Conservation (phyloP, 2,329 filamentous ascomycete genomes). For the Mariannaea sp. region DNA sequence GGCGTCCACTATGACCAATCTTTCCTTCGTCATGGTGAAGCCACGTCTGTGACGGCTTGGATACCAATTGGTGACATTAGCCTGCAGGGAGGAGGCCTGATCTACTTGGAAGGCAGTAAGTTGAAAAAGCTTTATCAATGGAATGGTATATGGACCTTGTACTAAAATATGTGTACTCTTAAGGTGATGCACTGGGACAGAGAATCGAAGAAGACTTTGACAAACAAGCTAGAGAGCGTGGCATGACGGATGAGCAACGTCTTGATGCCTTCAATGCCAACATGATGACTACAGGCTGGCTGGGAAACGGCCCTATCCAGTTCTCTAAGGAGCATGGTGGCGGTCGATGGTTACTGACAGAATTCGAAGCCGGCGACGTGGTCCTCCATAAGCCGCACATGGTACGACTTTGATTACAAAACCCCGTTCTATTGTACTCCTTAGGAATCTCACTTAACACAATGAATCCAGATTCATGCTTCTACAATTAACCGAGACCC, state of each 20-base stretch:
- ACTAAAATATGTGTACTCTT: neutral
- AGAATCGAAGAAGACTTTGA: constrained; percentile 14
- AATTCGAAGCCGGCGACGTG: constrained; percentile 48
- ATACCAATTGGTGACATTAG: constrained; percentile 57
- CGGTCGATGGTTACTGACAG: constrained; percentile 43
- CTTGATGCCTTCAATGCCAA: constrained; percentile 60
- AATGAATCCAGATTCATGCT: constrained; percentile 24
- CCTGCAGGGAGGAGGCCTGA: constrained; percentile 17
- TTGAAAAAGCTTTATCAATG: neutral
- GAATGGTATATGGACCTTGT: no score
- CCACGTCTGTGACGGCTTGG: constrained; percentile 61
- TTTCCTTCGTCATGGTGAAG: constrained; percentile 59
- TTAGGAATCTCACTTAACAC: no score
- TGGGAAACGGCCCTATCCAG: constrained; percentile 53
- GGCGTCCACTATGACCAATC: constrained; percentile 66
- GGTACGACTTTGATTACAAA: neutral
- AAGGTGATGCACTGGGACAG: constrained; percentile 18
- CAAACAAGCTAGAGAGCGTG: constrained; percentile 43
- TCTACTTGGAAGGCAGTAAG: constrained; percentile 23
- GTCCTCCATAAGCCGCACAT: constrained; percentile 44
- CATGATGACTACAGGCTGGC: constrained; percentile 60
- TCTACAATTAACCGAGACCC: constrained; percentile 24
- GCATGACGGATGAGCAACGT: constrained; percentile 57
- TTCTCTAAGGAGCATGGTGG: constrained; percentile 39
- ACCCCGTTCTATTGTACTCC: no score